Percentiles rank a stretch among this genome's conserved stretches.
phyloP scores from a whole-genome alignment of 257 asterid species.

The Osmanthus fragrans region DNA sequence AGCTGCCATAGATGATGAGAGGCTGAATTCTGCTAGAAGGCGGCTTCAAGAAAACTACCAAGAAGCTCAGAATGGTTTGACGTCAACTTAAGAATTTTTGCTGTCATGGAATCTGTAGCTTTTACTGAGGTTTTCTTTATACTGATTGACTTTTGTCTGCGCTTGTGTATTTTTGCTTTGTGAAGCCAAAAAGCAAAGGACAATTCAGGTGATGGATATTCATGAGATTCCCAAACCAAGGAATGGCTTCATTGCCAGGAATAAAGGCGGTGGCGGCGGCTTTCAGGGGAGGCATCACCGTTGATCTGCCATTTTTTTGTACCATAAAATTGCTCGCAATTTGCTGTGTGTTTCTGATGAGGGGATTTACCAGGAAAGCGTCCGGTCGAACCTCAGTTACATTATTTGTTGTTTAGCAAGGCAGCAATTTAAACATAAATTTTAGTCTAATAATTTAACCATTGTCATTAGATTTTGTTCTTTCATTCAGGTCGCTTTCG shows the following conservation, averaged over 20 bases:
- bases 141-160: constrained; percentile 31
- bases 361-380: constrained; percentile 23
- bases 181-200: constrained; percentile 98
- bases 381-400: constrained; percentile 22
- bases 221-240: constrained; percentile 88
- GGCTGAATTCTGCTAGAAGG: constrained; percentile 73
- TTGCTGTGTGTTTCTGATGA: constrained; percentile 12
- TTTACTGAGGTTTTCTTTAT: constrained; percentile 4
- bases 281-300: constrained; percentile 84
- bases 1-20: constrained; percentile 64
- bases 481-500: not conserved
- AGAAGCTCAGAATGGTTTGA: constrained; percentile 92
- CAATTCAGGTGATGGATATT: constrained; percentile 95
- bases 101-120: not conserved
- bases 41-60: constrained; percentile 97
- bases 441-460: not conserved
- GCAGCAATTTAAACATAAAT: constrained; percentile 27
- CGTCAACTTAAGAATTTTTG: constrained; percentile 28
- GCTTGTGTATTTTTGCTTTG: constrained; percentile 20
- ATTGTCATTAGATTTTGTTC: not conserved
- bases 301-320: constrained; percentile 36
- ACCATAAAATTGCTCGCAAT: constrained; percentile 17
- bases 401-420: not conserved
- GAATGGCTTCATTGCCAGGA: constrained; percentile 80
- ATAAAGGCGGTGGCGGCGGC: constrained; percentile 71